A percentile compares a stretch with the other conserved stretches of the same genome.
phyloP scores from a whole-genome alignment of 495 filamentous ascomycete genomes.

The Margaritispora aquatica region DNA sequence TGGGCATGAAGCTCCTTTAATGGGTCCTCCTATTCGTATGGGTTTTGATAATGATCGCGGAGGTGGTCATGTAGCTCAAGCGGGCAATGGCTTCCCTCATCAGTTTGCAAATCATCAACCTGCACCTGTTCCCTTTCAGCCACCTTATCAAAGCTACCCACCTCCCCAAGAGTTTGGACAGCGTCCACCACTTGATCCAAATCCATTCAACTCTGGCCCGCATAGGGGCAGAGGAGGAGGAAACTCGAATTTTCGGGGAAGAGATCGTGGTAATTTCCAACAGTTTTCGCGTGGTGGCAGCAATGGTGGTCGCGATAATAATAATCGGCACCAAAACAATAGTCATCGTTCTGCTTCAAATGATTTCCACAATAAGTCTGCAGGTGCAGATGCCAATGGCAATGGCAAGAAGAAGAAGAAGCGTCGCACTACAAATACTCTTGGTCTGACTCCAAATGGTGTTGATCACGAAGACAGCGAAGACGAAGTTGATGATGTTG shows the following conservation, averaged over 20 bases:
- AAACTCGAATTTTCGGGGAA: conserved; percentile 20
- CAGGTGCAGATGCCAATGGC: conserved; percentile 43
- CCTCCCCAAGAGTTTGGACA: conserved; percentile 26
- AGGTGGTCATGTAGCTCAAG: conserved; percentile 38
- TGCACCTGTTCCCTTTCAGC: conserved; percentile 30
- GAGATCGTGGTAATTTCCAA: conserved; percentile 31
- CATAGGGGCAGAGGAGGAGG: conserved; percentile 27
- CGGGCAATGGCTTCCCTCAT: conserved; percentile 38
- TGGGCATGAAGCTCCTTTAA: conserved; percentile 40
- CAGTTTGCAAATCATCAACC: conserved; percentile 24
- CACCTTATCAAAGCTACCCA: conserved; percentile 31
- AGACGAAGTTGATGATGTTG: conserved; percentile 60
- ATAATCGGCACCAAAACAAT: conserved; percentile 39
- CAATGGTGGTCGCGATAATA: conserved; percentile 25
- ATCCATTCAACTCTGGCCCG: conserved; percentile 26
- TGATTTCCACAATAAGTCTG: conserved; percentile 50
- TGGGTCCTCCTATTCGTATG: conserved; percentile 54
- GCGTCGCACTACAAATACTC: conserved; percentile 68
- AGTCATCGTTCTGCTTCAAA: conserved; percentile 41
- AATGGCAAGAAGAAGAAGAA: conserved; percentile 65
- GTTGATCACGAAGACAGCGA: conserved; percentile 67
- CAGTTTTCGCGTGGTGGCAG: conserved; percentile 25
- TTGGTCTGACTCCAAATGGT: conserved; percentile 73
- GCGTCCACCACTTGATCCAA: conserved; percentile 29
- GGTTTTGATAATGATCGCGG: conserved; percentile 41